A percentile compares a stretch with the other conserved stretches of the same genome.
These are phyloP conservation scores for Rauvolfia tetraphylla DNA, from an alignment of 257 asterid species.

Conservation along the genomic window DNA sequence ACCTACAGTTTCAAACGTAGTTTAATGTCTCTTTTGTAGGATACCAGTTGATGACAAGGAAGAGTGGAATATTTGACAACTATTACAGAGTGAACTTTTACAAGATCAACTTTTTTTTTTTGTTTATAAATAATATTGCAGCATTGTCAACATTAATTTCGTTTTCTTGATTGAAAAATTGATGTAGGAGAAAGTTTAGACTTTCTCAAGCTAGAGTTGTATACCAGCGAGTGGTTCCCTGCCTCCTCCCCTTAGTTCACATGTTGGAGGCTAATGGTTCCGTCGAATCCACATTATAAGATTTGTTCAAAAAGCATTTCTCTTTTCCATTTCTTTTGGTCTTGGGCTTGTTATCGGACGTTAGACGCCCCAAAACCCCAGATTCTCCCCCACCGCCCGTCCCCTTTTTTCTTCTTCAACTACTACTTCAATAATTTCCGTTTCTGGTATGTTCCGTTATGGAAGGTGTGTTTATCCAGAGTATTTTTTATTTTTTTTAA, in stretches of 20 bases:
- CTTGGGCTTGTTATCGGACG: background rate
- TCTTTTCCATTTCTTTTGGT: background rate
- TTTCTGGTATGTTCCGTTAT: too few species aligned
- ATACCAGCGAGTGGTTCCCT: background rate
- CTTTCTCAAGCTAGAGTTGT: background rate
- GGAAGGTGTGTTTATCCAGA: too few species aligned
- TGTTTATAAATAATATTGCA: background rate
- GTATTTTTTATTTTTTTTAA: too few species aligned
- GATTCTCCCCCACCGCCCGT: too few species aligned
- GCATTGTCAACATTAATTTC: background rate
- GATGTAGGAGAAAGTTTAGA: background rate
- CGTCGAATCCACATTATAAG: background rate
- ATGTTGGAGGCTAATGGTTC: background rate
- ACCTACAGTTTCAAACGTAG: slow-evolving; percentile 57
- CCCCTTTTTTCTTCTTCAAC: too few species aligned
- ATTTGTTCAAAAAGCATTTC: background rate
- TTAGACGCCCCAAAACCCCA: background rate
- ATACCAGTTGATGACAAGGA: background rate
- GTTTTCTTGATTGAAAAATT: slow-evolving; percentile 8
- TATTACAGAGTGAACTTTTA: background rate
- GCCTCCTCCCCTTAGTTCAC: background rate
- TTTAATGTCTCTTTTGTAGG: slow-evolving; percentile 54
- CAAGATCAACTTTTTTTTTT: background rate
- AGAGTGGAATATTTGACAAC: background rate
- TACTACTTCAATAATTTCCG: too few species aligned